A percentile compares a stretch with the other conserved stretches of the same genome.
Conservation (phyloP, 176 grass and related monocot genomes). For the Bromus sterilis region DNA sequence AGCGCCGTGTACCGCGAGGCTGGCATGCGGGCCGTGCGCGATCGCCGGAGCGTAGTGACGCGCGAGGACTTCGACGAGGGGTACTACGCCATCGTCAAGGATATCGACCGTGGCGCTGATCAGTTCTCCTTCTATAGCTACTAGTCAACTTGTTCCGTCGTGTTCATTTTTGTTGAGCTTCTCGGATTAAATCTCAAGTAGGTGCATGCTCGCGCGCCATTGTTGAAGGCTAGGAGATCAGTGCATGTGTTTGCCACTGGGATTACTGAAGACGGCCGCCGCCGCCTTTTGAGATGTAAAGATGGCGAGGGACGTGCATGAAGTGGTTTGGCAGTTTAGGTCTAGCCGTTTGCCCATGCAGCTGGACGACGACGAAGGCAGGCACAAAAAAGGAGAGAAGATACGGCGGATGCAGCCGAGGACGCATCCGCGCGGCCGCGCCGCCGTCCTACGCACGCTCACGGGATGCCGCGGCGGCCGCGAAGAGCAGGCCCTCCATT, state of each 20-base stretch:
- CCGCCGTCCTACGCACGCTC: slow-evolving; percentile 1
- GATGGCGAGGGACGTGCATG: too few relatives aligned
- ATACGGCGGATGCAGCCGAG: neutral
- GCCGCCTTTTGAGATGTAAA: too few relatives aligned
- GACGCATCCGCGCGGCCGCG: neutral
- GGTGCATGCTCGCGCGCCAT: too few relatives aligned
- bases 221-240: too few relatives aligned
- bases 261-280: too few relatives aligned
- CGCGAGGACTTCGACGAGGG: slow-evolving; percentile 8
- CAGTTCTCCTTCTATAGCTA: slow-evolving; percentile 1
- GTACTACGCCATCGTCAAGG: neutral
- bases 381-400: neutral
- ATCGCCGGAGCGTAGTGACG: slow-evolving; percentile 20
- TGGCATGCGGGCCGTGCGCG: slow-evolving; percentile 36
- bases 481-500: slow-evolving; percentile 28
- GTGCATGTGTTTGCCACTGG: too few relatives aligned
- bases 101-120: neutral
- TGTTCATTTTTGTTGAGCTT: too few relatives aligned
- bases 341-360: too few relatives aligned
- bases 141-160: neutral
- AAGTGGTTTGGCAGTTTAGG: too few relatives aligned
- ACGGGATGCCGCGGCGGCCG: neutral
- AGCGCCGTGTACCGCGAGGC: slow-evolving; percentile 33
- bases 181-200: too few relatives aligned
- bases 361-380: too few relatives aligned